Evolutionary conservation across 2,329 filamentous ascomycete genomes (phyloP), one percentile per base, ranked within the genome.

Genomic region (Volutella citrinella): DNA sequence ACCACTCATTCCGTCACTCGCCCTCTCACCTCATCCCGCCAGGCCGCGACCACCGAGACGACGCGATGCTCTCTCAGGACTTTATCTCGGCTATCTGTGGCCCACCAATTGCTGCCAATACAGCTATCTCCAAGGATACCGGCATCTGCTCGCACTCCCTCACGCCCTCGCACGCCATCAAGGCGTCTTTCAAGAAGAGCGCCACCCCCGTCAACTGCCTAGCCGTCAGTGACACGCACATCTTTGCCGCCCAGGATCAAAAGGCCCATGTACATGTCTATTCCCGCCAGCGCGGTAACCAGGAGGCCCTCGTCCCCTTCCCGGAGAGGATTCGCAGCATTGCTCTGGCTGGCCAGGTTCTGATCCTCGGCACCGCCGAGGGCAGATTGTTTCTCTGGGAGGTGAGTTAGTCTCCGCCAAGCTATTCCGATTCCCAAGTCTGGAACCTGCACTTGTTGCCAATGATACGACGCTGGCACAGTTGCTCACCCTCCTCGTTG

Each of bases 191-290:
- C 74, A 97, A 96, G 73, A 97, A 95, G 68, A 95, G 87, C 68
- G 85, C 87, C 12, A 80, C 82, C n/a, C 74, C 82, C 17, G 69
- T 75, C 38, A 87, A 91, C 60, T 84, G 87, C 50, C 68, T 98
- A 35, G 90, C 88, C 19, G 74, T 90, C 49, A 94, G 76, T 61
- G 71, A 78, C 27, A 82, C 82, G 14, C 93, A 98, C 59, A 74
- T 97, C 28, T 98, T 95, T 59, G 84, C 90, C 5, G 91, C 88
- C 5, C 93, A 98, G 60, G 76, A 84, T 30, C 89, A 90, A 46
- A 97, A 95, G 63, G 87, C 89, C 0, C 86, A 95, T 25, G 76
- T 98, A 3, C 87, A 97, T 64, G 88, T 98, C 35, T 98, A 97
- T 64, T 90, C 78, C 38, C 77, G 89, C 35, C 74, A 81, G 38